phyloP scores from a whole-genome alignment of 139 green algal species.

The Chlorella sp. region DNA sequence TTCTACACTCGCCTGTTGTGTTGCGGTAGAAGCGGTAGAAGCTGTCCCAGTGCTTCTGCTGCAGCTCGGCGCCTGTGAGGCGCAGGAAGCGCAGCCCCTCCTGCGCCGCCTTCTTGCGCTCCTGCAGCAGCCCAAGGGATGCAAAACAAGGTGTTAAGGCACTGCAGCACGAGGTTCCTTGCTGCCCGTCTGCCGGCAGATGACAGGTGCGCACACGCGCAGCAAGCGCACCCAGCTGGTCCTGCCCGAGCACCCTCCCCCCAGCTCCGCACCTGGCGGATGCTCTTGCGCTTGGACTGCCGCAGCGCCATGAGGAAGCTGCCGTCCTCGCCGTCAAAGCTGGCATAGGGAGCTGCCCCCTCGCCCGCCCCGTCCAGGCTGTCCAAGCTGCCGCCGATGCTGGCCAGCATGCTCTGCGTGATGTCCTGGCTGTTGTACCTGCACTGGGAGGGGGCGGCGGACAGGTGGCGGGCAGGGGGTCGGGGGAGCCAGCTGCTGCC shows the following conservation, averaged over 20 bases:
- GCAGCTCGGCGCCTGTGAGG: slow-evolving; percentile 71
- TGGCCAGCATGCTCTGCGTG: not conserved
- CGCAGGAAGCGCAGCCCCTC: slow-evolving; percentile 65
- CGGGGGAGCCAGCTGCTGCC: too few relatives aligned
- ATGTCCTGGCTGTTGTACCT: not conserved
- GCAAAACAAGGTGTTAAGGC: too few relatives aligned
- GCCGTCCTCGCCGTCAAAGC: slow-evolving; percentile 29
- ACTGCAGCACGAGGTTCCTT: too few relatives aligned
- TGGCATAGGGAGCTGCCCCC: slow-evolving; percentile 21
- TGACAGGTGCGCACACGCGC: not conserved
- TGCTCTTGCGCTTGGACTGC: slow-evolving; percentile 88
- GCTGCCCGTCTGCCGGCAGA: too few relatives aligned
- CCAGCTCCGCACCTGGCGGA: slow-evolving; percentile 75
- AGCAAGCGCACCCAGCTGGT: not conserved
- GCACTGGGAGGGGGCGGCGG: too few relatives aligned
- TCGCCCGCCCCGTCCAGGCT: not conserved
- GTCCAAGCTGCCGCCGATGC: not conserved
- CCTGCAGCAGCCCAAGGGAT: too few relatives aligned
- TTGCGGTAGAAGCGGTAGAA: slow-evolving; percentile 86
- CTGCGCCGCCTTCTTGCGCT: slow-evolving; percentile 50
- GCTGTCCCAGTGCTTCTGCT: slow-evolving; percentile 75
- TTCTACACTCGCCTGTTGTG: slow-evolving; percentile 49
- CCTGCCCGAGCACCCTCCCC: not conserved
- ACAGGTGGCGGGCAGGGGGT: too few relatives aligned
- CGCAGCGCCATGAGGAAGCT: slow-evolving; percentile 72